These are phyloP conservation scores for Helotiales sp. DNA, from an alignment of 2,329 filamentous ascomycete genomes.

Conservation along the genomic window DNA sequence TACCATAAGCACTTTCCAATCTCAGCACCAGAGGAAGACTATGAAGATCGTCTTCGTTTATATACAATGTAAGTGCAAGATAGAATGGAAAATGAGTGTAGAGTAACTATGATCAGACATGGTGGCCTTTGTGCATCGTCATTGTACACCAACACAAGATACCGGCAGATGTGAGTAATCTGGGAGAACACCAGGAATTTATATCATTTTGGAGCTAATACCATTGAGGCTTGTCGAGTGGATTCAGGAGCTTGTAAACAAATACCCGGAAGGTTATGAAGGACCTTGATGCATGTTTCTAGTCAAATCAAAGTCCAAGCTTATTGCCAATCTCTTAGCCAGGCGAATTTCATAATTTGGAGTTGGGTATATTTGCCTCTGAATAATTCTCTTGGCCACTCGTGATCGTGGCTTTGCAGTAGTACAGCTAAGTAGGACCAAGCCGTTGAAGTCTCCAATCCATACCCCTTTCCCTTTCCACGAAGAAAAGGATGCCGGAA, in stretches of 20 bases:
- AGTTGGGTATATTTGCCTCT: no score
- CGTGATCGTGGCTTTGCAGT: no score
- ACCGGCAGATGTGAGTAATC: neutral
- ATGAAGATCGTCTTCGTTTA: conserved; percentile 9
- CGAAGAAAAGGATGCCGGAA: conserved; percentile 46
- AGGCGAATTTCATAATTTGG: no score
- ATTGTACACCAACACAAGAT: neutral
- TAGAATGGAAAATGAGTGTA: neutral
- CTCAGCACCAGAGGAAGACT: conserved; percentile 6
- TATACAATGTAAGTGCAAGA: conserved; percentile 13
- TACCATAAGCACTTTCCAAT: conserved; percentile 5
- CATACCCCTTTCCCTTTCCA: conserved; percentile 47
- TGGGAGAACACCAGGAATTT: no score
- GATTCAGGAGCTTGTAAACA: neutral
- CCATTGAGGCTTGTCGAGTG: neutral
- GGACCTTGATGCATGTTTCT: neutral
- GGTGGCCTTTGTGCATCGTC: neutral
- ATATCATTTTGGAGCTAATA: no score
- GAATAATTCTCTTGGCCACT: no score
- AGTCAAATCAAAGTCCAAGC: no score
- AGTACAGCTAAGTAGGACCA: neutral
- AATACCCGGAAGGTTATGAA: neutral
- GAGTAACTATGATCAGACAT: neutral
- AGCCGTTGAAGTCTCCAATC: conserved; percentile 26
- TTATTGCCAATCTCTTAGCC: no score